Evolutionary conservation across 768 basidiomycete genomes (phyloP), one percentile per base, ranked within the genome.

Genomic region (Naganishia randhawae): DNA sequence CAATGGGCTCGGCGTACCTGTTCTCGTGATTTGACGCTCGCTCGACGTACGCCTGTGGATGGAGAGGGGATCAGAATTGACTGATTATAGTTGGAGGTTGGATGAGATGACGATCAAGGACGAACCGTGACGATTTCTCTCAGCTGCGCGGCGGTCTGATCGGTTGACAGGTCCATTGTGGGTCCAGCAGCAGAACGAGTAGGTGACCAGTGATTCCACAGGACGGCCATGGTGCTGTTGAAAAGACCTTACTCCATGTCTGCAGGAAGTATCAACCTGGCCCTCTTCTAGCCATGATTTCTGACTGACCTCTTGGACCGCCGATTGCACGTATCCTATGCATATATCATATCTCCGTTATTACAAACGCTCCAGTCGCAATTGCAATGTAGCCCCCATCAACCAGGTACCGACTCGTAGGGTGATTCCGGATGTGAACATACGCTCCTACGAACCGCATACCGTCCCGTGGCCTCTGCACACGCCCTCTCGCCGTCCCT

Each of bases 1-100:
- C 57, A 7, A 61, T 39, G n/a, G 57, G 57, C 41, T 61, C 57
- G 16, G 57, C 57, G 39, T 61, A 61, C 27, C 57, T 35, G 57
- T 41, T 42, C 37, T 61, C 57, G 11, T 41, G 14, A 25, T 61
- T 61, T 1, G 57, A 61, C 11, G 57, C 57, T 25, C 39, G 57
- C 27, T 61, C 57, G 37, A 61, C 57, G 27, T 61, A 61, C 25
- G 37, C 35, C 57, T 61, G 29, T 22, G n/a, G 25, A 22, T n/a
- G 13, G 25, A 13, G 45, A 48, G 7, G 45, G 7, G 6, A 22
- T n/a, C 6, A 22, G 7, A 48, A 11, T 6, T 48, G 45, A 22
- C 7, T 22, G 16, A 22, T 22, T 3, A n/a, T 7, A 4, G 19
- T 5, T 3, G 6, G 7, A 48, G 19, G 4, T n/a, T 11, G 41